These are phyloP conservation scores for Aristolochia contorta DNA, from an alignment of 164 flowering plant genomes.

Conservation along the genomic window DNA sequence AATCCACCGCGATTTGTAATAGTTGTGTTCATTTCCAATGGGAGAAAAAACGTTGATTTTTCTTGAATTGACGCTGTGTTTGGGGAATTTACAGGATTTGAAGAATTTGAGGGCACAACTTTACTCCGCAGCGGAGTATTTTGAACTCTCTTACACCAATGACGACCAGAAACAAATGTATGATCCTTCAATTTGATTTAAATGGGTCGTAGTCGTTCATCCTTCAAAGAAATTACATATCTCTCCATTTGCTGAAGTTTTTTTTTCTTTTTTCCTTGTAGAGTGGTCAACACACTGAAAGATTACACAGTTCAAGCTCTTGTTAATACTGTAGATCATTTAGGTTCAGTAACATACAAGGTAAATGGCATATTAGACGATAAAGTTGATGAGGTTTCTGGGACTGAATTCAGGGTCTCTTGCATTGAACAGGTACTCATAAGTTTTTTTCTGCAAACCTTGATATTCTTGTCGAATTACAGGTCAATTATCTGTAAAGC, in stretches of 20 bases:
- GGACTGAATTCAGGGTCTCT: constrained; percentile 58
- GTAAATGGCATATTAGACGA: constrained; percentile 71
- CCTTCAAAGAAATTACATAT: too few species aligned
- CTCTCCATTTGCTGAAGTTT: neutral
- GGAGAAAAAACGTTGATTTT: neutral
- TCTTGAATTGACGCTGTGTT: neutral
- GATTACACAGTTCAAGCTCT: constrained; percentile 85
- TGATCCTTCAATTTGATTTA: constrained; percentile 9
- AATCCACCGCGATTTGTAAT: neutral
- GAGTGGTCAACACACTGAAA: constrained; percentile 75
- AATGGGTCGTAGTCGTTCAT: neutral
- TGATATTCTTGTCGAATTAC: neutral
- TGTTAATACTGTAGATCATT: constrained; percentile 87
- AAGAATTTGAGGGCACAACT: constrained; percentile 76
- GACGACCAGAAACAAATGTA: constrained; percentile 80
- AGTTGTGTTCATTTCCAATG: neutral
- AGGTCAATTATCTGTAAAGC: neutral
- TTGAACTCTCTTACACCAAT: constrained; percentile 73
- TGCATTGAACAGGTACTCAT: constrained; percentile 73
- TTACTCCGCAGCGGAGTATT: constrained; percentile 93
- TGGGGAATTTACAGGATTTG: constrained; percentile 51
- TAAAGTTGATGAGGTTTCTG: constrained; percentile 71
- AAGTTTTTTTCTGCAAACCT: neutral
- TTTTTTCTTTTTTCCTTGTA: constrained; percentile 15
- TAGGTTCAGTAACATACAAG: constrained; percentile 75